Evolutionary conservation across 2,329 filamentous ascomycete genomes (phyloP).

Genomic region (Phyllosticta citrichinensis): DNA sequence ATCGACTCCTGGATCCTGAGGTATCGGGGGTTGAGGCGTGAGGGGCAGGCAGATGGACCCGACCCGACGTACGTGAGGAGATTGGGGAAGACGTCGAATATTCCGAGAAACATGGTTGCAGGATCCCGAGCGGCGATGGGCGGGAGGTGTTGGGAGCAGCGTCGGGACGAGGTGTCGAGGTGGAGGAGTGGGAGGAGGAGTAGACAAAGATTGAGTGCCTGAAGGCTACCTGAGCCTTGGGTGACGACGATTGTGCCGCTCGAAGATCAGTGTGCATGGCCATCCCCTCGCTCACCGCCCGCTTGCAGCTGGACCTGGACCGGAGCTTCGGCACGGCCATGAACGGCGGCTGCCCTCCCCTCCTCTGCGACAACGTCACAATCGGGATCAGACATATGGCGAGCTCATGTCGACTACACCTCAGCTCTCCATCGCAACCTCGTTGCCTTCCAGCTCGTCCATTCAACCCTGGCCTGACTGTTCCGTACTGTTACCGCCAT

Average conservation of each 20-base stretch:
- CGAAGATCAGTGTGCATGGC: background rate
- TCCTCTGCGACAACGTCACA: background rate
- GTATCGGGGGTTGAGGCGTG: background rate
- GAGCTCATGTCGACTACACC: no score
- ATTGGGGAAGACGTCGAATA: slow-evolving; percentile 10
- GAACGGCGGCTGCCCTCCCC: background rate
- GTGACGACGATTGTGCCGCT: background rate
- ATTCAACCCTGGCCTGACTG: background rate
- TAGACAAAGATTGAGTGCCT: background rate
- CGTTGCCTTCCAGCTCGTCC: no score
- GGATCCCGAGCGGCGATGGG: background rate
- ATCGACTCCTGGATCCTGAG: background rate
- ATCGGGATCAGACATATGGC: no score
- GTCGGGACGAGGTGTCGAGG: background rate
- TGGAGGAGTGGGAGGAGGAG: background rate
- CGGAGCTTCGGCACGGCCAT: background rate
- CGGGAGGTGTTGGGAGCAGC: background rate
- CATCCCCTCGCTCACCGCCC: background rate
- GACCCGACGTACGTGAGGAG: slow-evolving; percentile 7
- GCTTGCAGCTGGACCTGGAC: background rate
- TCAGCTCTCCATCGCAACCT: no score
- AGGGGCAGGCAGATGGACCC: background rate
- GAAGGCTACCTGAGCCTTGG: background rate
- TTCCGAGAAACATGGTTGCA: slow-evolving; percentile 9
- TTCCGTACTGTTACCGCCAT: background rate